Percentiles rank a stretch among this genome's conserved stretches.
These are phyloP conservation scores for Huntiella savannae DNA, from an alignment of 2,329 filamentous ascomycete species.

Conservation along the genomic window DNA sequence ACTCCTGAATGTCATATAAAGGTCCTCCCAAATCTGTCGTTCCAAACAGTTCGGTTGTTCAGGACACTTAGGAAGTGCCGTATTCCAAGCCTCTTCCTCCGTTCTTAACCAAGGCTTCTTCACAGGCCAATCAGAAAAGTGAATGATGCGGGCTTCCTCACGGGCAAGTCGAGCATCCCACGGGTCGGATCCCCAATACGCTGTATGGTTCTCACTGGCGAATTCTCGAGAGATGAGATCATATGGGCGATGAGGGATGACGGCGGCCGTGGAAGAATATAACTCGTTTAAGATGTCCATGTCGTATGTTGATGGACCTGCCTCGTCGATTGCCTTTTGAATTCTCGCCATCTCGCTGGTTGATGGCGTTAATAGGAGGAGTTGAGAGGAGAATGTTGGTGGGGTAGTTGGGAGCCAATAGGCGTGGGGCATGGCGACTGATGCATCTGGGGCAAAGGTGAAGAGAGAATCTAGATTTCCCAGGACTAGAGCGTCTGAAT, in stretches of 20 bases:
- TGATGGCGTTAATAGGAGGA: constrained; percentile 43
- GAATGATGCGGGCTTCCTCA: constrained; percentile 44
- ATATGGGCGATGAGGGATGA: constrained; percentile 44
- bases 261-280: constrained; percentile 36
- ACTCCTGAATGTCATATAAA: neutral
- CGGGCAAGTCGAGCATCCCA: constrained; percentile 38
- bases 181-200: constrained; percentile 20
- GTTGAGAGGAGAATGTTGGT: constrained; percentile 36
- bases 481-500: constrained; percentile 46
- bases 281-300: constrained; percentile 49
- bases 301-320: constrained; percentile 28
- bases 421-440: constrained; percentile 49
- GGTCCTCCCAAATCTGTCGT: neutral
- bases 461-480: constrained; percentile 53
- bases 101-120: constrained; percentile 35
- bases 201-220: constrained; percentile 27
- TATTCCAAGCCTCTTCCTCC: neutral
- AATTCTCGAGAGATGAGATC: constrained; percentile 43
- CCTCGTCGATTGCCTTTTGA: constrained; percentile 13
- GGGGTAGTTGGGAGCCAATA: constrained; percentile 45
- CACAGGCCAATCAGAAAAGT: constrained; percentile 54
- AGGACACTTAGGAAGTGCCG: constrained; percentile 12
- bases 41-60: neutral
- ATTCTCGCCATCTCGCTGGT: constrained; percentile 27
- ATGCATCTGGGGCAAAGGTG: constrained; percentile 33